Percentiles rank a stretch among this genome's conserved stretches.
Conservation (phyloP, 768 basidiomycete species). For the Guyanaporus albipodus region DNA sequence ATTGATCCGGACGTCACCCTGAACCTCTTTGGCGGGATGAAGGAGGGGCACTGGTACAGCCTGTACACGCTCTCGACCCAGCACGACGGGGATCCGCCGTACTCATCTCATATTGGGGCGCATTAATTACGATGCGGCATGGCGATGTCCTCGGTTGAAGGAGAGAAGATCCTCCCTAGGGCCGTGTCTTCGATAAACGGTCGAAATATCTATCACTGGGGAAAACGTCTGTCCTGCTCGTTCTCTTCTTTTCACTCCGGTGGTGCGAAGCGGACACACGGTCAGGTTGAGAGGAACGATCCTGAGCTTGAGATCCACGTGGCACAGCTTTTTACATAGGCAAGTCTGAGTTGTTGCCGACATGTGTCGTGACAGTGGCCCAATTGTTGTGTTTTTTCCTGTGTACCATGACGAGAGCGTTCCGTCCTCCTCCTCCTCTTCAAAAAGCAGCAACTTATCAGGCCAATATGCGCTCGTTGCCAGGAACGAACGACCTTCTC, state of each 20-base stretch:
- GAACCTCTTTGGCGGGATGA: not conserved
- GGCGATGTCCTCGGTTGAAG: slow-evolving; percentile 19
- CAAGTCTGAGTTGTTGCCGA: too few relatives aligned
- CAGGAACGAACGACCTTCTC: slow-evolving; percentile 17
- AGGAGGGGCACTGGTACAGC: too few relatives aligned
- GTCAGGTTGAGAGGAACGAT: too few relatives aligned
- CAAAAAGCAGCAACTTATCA: too few relatives aligned
- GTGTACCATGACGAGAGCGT: slow-evolving; percentile 25
- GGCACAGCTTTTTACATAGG: slow-evolving; percentile 18
- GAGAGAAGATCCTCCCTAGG: slow-evolving; percentile 19
- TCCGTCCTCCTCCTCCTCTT: slow-evolving; percentile 9
- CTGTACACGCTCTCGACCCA: too few relatives aligned
- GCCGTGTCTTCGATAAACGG: slow-evolving; percentile 15
- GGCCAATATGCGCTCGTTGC: slow-evolving; percentile 1
- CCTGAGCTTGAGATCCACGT: too few relatives aligned
- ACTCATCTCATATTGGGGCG: not conserved
- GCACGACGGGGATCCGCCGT: too few relatives aligned
- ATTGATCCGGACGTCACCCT: slow-evolving; percentile 17
- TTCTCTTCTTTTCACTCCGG: slow-evolving; percentile 18
- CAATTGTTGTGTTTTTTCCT: too few relatives aligned
- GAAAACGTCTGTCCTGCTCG: slow-evolving; percentile 14
- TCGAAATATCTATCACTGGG: slow-evolving; percentile 7
- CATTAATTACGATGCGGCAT: not conserved
- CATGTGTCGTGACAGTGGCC: too few relatives aligned
- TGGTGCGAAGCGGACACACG: too few relatives aligned